phyloP scores from a whole-genome alignment of 2,329 filamentous ascomycete species.

The Fusarium concolor region DNA sequence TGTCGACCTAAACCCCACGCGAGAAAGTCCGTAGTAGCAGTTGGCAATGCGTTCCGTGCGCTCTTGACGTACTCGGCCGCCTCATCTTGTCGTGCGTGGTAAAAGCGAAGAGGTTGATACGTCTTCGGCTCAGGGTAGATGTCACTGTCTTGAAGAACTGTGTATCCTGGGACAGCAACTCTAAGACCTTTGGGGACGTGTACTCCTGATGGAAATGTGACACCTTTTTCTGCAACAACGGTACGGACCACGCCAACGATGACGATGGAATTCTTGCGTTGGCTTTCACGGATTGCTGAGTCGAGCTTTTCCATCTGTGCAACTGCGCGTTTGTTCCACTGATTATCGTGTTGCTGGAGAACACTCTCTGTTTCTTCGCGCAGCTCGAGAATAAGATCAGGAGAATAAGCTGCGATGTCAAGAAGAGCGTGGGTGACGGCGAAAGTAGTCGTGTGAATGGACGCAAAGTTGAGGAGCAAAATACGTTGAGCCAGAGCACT shows the following conservation, averaged over 20 bases:
- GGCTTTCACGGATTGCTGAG: conserved; percentile 19
- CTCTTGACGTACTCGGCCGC: background rate
- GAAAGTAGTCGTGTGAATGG: conserved; percentile 17
- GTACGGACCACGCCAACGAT: background rate
- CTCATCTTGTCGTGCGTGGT: background rate
- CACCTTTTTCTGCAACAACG: background rate
- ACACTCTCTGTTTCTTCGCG: background rate
- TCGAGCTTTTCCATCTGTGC: conserved; percentile 14
- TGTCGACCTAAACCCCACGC: conserved; percentile 11
- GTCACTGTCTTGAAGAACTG: conserved; percentile 5
- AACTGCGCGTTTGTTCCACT: conserved; percentile 1
- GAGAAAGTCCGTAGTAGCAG: background rate
- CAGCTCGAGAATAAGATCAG: background rate
- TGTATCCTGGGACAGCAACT: conserved; percentile 7
- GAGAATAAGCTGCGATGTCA: conserved; percentile 2
- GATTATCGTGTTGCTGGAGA: background rate
- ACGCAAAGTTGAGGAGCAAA: conserved; percentile 8
- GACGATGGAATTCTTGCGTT: conserved; percentile 14
- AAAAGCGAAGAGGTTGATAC: conserved; percentile 1
- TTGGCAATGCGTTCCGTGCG: conserved; percentile 1
- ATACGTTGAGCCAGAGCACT: conserved; percentile 7
- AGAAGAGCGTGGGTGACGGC: conserved; percentile 8
- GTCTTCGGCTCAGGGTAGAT: conserved; percentile 4
- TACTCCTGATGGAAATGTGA: conserved; percentile 3
- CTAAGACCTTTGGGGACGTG: conserved; percentile 9